phyloP scores from a whole-genome alignment of 441 rosid species.

The Brassica balearica region DNA sequence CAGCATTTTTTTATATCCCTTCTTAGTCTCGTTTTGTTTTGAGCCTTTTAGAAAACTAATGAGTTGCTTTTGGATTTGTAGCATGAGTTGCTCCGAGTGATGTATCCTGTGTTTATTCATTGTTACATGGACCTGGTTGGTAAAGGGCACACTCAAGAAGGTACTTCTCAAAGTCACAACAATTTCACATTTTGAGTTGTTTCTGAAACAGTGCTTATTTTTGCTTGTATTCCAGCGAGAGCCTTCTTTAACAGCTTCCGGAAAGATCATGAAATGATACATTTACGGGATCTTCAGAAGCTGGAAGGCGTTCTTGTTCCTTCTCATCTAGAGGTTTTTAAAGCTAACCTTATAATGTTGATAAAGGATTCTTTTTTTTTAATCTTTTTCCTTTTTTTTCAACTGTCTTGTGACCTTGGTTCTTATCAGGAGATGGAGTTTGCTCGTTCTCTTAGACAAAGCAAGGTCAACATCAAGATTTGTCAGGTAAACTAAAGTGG shows the following conservation, averaged over 20 bases:
- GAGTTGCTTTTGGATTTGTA: slow-evolving; percentile 49
- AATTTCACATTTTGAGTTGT: too few species aligned
- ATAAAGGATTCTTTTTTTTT: not conserved
- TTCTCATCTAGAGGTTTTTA: slow-evolving; percentile 87
- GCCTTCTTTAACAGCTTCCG: too few species aligned
- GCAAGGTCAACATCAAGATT: slow-evolving; percentile 88
- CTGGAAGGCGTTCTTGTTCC: slow-evolving; percentile 95
- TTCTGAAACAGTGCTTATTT: too few species aligned
- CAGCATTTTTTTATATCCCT: not conserved
- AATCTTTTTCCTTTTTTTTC: not conserved
- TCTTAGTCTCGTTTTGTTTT: not conserved
- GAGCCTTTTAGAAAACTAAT: not conserved
- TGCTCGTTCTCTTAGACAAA: slow-evolving; percentile 88
- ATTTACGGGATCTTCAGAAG: slow-evolving; percentile 89
- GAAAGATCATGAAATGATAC: slow-evolving; percentile 82
- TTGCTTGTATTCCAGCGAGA: slow-evolving; percentile 5
- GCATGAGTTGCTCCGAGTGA: slow-evolving; percentile 95
- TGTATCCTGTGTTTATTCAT: slow-evolving; percentile 95
- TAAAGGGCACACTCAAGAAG: slow-evolving; percentile 84
- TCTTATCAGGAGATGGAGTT: slow-evolving; percentile 92
- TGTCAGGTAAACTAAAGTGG: slow-evolving; percentile 65
- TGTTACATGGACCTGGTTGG: slow-evolving; percentile 96
- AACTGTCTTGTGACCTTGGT: slow-evolving; percentile 18
- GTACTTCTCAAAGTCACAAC: slow-evolving; percentile 42
- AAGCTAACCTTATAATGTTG: slow-evolving; percentile 22